Base-by-base conservation (phyloP, 1,139 yeast species). In the Saccharomyces uvarum region DNA sequence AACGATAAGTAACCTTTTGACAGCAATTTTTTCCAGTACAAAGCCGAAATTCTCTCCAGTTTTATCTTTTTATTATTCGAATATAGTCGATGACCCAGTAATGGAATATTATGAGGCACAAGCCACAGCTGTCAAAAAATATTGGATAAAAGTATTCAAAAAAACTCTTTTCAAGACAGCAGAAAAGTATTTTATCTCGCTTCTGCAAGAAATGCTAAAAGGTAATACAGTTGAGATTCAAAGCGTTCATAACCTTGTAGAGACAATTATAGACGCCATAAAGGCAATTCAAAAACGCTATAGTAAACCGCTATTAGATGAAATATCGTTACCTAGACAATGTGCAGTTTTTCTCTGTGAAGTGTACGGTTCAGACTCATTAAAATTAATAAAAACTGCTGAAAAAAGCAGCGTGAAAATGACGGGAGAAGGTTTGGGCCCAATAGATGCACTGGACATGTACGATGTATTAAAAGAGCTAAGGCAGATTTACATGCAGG, bases 41-140 rank as follows among this genome's bases (percentile, higher is more conserved):
- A 80, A 81, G 56, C 91, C 95, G 0, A 81, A 79, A 60, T 81
- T 87, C 61, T 82, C 83, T 0, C 84, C 87, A 0, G 70, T 74
- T 47, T 66, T 85, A 51, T 63, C 70, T 44, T 75, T 83, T 42
- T 71, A 84, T 51, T 83, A 80, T 19, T 80, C 77, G 14, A 76
- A 75, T 59, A 66, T 86, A 11, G 81, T 80, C 54, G 63, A 76
- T 1, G 87, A 82, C 61, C 69, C 75, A 1, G 69, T 78, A 21
- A 78, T 79, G 60, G 61, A 63, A 0, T 65, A 66, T 11, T 57
- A 49, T 49, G 46, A 53, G 31, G 51, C 54, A 49, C 48, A 53
- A 14, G 75, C 2, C 26, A 21, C 32, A 79, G 77, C 2, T 62
- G 77, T 5, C 71, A 76, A 29, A 72, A 75, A 46, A 77, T 76